Evolutionary conservation across 2,329 filamentous ascomycete species (phyloP).

Genomic region (Mollisia scopiformis): DNA sequence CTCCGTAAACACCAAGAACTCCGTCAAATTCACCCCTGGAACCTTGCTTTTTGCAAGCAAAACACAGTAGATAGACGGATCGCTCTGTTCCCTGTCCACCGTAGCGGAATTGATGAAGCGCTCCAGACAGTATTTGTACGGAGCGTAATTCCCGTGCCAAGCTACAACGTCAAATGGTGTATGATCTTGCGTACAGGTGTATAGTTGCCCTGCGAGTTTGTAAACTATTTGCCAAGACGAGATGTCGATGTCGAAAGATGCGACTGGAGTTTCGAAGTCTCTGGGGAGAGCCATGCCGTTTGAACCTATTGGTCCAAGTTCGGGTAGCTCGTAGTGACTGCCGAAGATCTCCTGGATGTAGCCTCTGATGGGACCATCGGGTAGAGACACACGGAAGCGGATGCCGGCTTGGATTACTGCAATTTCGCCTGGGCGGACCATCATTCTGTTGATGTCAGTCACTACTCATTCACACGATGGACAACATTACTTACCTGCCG

Average conservation of each 20-base stretch:
- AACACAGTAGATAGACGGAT: constrained; percentile 68
- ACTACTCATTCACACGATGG: background rate
- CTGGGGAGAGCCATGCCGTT: constrained; percentile 65
- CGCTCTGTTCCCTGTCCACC: constrained; percentile 64
- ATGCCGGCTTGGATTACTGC: constrained; percentile 66
- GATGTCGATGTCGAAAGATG: constrained; percentile 50
- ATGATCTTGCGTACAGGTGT: constrained; percentile 61
- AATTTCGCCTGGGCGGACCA: constrained; percentile 66
- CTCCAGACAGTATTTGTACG: constrained; percentile 63
- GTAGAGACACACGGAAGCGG: constrained; percentile 61
- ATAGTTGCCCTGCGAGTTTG: constrained; percentile 3
- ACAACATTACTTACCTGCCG: constrained; percentile 8
- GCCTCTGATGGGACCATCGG: constrained; percentile 59
- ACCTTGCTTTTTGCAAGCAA: constrained; percentile 59
- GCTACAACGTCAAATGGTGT: constrained; percentile 77
- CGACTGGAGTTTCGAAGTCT: constrained; percentile 65
- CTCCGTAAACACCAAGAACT: constrained; percentile 70
- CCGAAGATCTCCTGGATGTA: constrained; percentile 63
- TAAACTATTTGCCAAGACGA: constrained; percentile 39
- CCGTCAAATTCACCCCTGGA: constrained; percentile 57
- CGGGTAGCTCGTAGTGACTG: constrained; percentile 63
- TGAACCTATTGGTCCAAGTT: constrained; percentile 65
- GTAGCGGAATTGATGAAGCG: constrained; percentile 61
- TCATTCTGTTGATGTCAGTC: constrained; percentile 36
- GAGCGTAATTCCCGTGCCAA: constrained; percentile 78